These are phyloP conservation scores for Hibiscus mutabilis DNA, from an alignment of 345 rosid species.

Conservation along the genomic window DNA sequence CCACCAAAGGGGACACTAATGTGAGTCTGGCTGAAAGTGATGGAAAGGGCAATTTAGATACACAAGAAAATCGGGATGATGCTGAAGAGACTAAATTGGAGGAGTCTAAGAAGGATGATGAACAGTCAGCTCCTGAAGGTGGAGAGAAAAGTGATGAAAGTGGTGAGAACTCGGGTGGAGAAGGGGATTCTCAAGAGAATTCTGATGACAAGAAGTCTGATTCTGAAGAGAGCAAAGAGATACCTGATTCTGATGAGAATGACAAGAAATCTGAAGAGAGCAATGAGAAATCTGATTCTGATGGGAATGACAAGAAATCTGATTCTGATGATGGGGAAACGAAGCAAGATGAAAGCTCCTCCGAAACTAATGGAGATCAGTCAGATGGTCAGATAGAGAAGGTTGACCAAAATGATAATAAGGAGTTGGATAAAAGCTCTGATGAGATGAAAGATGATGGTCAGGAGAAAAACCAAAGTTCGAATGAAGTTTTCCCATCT, in stretches of 20 bases:
- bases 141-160: conserved; percentile 29
- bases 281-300: conserved; percentile 4
- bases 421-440: conserved; percentile 30
- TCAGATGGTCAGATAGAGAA: conserved; percentile 41
- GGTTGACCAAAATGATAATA: conserved; percentile 30
- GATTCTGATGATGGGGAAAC: conserved; percentile 30
- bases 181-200: conserved; percentile 39
- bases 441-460: conserved; percentile 34
- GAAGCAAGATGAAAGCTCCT: conserved; percentile 25
- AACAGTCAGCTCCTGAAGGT: conserved; percentile 17
- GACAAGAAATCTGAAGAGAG: conserved; percentile 10
- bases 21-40: conserved; percentile 23
- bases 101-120: conserved; percentile 35
- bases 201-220: conserved; percentile 2
- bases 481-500: conserved; percentile 60
- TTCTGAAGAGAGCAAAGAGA: conserved; percentile 14
- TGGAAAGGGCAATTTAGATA: conserved; percentile 13
- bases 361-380: conserved; percentile 25
- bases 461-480: conserved; percentile 38
- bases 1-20: conserved; percentile 48
- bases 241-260: conserved; percentile 16
- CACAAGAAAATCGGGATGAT: conserved; percentile 36
- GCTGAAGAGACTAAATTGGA: conserved; percentile 13
- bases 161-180: conserved; percentile 36
- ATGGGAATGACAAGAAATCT: conserved; percentile 25